Conservation (phyloP, 2,329 filamentous ascomycete species). For the Plenodomus lindquistii region DNA sequence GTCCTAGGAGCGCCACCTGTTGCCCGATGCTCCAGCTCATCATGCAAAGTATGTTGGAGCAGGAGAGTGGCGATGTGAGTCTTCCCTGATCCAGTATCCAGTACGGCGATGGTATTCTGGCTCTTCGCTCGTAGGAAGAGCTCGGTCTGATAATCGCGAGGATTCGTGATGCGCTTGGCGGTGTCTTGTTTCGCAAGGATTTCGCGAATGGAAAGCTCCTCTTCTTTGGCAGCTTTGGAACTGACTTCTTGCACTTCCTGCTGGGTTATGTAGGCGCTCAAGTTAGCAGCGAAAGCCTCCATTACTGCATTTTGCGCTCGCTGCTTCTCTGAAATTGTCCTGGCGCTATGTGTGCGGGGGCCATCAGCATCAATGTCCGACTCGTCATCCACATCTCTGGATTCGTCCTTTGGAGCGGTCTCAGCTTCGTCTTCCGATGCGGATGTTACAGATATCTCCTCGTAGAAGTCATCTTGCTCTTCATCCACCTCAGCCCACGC, state of each 20-base stretch:
- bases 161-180: constrained; percentile 69
- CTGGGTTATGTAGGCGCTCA: constrained; percentile 49
- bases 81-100: constrained; percentile 95
- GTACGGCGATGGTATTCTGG: constrained; percentile 87
- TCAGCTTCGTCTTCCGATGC: constrained; percentile 6
- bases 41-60: constrained; percentile 73
- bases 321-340: constrained; percentile 43
- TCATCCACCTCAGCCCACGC: constrained; percentile 21
- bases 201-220: constrained; percentile 56
- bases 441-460: constrained; percentile 8
- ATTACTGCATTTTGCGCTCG: constrained; percentile 50
- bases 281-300: constrained; percentile 47
- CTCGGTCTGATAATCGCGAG: constrained; percentile 89
- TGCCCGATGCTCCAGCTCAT: constrained; percentile 73
- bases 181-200: constrained; percentile 58
- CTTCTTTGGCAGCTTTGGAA: constrained; percentile 46
- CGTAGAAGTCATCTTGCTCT: constrained; percentile 21
- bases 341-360: constrained; percentile 21
- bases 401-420: not conserved
- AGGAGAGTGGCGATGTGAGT: constrained; percentile 93
- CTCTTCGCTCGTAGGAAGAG: constrained; percentile 85
- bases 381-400: constrained; percentile 16
- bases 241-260: constrained; percentile 44
- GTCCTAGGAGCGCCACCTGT: constrained; percentile 64
- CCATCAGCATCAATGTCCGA: constrained; percentile 31